Evolutionary conservation across 495 filamentous ascomycete species (phyloP).

Genomic region (Saxophila tyrrhenica): DNA sequence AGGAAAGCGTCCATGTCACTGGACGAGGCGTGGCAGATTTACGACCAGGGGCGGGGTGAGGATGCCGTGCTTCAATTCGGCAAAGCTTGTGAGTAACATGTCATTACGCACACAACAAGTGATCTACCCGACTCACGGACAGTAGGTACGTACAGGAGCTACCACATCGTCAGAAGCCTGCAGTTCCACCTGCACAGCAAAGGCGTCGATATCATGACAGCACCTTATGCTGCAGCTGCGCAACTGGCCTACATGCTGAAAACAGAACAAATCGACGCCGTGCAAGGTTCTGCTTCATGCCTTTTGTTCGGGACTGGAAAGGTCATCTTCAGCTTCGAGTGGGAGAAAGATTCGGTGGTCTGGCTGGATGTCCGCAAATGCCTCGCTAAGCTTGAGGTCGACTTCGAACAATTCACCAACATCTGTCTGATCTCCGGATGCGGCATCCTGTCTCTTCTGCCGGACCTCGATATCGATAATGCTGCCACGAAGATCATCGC

Average conservation of each 20-base stretch:
- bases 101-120: neutral
- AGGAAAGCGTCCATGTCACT: conserved; percentile 13
- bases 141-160: conserved; percentile 54
- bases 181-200: conserved; percentile 60
- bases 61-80: conserved; percentile 76
- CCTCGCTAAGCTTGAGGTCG: conserved; percentile 57
- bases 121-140: conserved; percentile 24
- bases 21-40: conserved; percentile 62
- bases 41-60: conserved; percentile 60
- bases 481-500: conserved; percentile 47
- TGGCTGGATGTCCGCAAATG: conserved; percentile 63
- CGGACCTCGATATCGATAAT: conserved; percentile 53
- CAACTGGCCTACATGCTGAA: conserved; percentile 81
- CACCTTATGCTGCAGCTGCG: conserved; percentile 80
- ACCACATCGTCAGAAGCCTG: conserved; percentile 30
- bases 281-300: conserved; percentile 78
- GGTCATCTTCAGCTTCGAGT: conserved; percentile 66
- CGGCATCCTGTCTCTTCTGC: conserved; percentile 60
- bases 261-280: conserved; percentile 57
- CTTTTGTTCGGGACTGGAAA: conserved; percentile 79
- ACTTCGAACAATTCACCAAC: conserved; percentile 66
- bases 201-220: conserved; percentile 67
- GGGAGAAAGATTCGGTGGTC: conserved; percentile 46
- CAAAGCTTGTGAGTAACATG: conserved; percentile 54
- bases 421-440: conserved; percentile 75